These are phyloP conservation scores for Helenozyma baotianmanensis DNA, from an alignment of 805 yeast genomes.

Conservation along the genomic window DNA sequence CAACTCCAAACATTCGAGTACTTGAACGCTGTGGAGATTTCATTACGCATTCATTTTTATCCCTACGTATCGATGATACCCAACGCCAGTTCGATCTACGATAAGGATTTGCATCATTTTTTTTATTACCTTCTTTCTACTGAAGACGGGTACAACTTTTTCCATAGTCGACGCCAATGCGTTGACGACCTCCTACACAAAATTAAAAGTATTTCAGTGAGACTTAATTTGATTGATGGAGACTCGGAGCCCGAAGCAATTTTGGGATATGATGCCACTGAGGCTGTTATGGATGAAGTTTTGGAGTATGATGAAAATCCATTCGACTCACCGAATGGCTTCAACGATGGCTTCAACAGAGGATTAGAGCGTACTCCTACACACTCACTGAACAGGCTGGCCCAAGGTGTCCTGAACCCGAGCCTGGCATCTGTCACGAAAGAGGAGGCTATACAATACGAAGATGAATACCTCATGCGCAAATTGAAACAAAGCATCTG, in stretches of 20 bases:
- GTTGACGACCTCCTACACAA: constrained; percentile 31
- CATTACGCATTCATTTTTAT: constrained; percentile 11
- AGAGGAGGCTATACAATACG: constrained; percentile 18
- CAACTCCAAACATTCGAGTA: constrained; percentile 9
- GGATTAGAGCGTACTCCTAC: no score
- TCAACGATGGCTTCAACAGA: no score
- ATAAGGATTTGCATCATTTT: constrained; percentile 45
- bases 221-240: constrained; percentile 8
- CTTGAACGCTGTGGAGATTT: constrained; percentile 9
- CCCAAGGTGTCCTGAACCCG: no score
- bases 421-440: no score
- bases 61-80: constrained; percentile 19
- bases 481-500: constrained; percentile 73
- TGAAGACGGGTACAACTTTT: constrained; percentile 66
- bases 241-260: constrained; percentile 4
- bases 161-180: constrained; percentile 38
- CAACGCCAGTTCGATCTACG: neutral
- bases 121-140: constrained; percentile 79
- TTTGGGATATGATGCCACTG: constrained; percentile 12
- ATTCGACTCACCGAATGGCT: neutral
- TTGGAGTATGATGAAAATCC: neutral
- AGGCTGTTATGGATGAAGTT: neutral
- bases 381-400: no score
- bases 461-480: constrained; percentile 21
- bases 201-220: constrained; percentile 7